A percentile compares a stretch with the other conserved stretches of the same genome.
phyloP scores from a whole-genome alignment of 176 grass and related monocot species.

The Thinopyrum elongatum region DNA sequence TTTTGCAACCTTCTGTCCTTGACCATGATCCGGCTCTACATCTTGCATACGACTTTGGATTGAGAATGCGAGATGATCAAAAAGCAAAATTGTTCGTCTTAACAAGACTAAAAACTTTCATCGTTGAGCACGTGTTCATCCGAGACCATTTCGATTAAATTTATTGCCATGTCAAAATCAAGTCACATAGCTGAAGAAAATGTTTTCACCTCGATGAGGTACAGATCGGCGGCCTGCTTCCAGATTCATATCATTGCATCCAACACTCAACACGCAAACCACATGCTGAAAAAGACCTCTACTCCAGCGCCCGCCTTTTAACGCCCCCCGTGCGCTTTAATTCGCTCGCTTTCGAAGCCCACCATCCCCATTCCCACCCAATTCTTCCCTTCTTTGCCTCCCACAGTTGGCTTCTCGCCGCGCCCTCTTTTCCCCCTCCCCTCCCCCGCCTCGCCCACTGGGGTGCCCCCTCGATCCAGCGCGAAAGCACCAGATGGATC shows the following conservation, averaged over 20 bases:
- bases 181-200: no score
- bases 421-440: neutral
- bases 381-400: neutral
- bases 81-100: no score
- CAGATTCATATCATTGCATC: neutral
- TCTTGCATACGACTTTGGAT: no score
- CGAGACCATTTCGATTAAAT: no score
- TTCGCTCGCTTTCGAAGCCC: slow-evolving; percentile 28
- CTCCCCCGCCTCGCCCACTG: neutral
- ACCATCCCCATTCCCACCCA: slow-evolving; percentile 7
- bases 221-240: no score
- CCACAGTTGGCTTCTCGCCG: slow-evolving; percentile 3
- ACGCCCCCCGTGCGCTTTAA: neutral
- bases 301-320: neutral
- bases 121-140: no score
- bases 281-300: neutral
- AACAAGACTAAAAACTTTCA: no score
- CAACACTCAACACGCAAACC: neutral
- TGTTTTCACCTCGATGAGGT: no score
- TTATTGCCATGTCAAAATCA: no score
- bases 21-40: no score
- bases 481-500: slow-evolving; percentile 4
- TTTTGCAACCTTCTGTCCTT: no score
- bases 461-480: neutral
- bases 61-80: no score